Evolutionary conservation across 164 flowering plant species (phyloP), one percentile per base, ranked within the genome.

Genomic region (Magnolia sinica): DNA sequence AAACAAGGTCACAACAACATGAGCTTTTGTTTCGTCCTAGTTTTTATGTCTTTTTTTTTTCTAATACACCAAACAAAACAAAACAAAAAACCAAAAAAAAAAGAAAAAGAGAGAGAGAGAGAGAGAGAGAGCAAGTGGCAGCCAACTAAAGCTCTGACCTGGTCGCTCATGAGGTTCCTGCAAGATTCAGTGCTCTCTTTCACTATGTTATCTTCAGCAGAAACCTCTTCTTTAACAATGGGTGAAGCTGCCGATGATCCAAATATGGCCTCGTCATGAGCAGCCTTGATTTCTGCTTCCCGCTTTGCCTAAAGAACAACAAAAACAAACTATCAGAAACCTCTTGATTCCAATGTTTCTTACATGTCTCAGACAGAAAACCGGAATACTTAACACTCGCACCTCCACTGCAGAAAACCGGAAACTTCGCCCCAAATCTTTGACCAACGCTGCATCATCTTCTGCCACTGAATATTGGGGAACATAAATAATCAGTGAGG

Each of bases 261-360:
- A 87, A 95, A 95, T 82, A 95, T 95, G 65, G 99, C 97, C 68
- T 87, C 88, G 72, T 93, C 98, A 77, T 95, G 99, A 78, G 94
- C 94, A 77, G 91, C 85, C 85, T 86, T 86, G 22, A 88, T 81
- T 75, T 89, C 80, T 68, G 92, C 92, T 83, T 91, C 94, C 63
- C 85, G 87, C 77, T 81, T 92, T 77, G 91, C 88, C 99, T 95
- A 70, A 69, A 81, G 7, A 79, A 69, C n/a, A 63, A 16, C 13
- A 70, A 11, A 64, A 70, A 75, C 31, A 70, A 63, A 20, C 13
- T 16, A 71, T 68, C n/a, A 59, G 45, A 20, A 68, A 50, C 16
- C 13, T 50, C 13, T 23, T 18, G n/a, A 71, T 66, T 29, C 14
- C 52, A 55, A 22, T 29, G 64, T 29, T n/a, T 20, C 61, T 50